phyloP scores from a whole-genome alignment of 768 basidiomycete genomes.

The Multifurca ochricompacta region DNA sequence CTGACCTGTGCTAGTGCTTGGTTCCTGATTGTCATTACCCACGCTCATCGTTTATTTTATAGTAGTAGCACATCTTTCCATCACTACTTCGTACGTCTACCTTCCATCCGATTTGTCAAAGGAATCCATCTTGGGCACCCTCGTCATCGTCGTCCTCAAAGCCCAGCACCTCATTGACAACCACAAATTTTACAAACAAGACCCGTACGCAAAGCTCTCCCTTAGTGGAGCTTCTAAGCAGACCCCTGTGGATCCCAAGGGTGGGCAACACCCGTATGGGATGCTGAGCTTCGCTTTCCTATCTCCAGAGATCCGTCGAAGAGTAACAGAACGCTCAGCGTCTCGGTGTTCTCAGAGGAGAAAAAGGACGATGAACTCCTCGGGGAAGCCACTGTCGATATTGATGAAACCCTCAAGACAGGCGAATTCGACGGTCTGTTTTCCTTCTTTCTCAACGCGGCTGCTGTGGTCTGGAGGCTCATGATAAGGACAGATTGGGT shows the following conservation, averaged over 20 bases:
- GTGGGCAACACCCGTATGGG: slow-evolving; percentile 96
- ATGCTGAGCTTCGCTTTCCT: slow-evolving; percentile 76
- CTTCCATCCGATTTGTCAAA: slow-evolving; percentile 14
- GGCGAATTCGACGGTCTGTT: slow-evolving; percentile 88
- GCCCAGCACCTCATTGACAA: slow-evolving; percentile 77
- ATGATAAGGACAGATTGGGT: slow-evolving; percentile 52
- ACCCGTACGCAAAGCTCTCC: slow-evolving; percentile 67
- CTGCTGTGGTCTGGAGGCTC: neutral
- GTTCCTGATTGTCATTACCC: too few relatives aligned
- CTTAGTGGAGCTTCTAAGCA: slow-evolving; percentile 56
- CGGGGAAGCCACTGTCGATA: slow-evolving; percentile 68
- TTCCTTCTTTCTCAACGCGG: neutral
- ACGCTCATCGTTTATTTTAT: too few relatives aligned
- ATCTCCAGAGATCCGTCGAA: slow-evolving; percentile 50
- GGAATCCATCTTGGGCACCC: slow-evolving; percentile 50
- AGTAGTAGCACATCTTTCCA: neutral
- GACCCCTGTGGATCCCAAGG: slow-evolving; percentile 70
- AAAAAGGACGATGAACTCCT: slow-evolving; percentile 63
- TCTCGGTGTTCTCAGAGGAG: slow-evolving; percentile 80
- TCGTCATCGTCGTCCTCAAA: slow-evolving; percentile 80
- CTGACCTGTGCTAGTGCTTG: too few relatives aligned
- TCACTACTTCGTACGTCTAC: neutral
- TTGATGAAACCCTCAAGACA: slow-evolving; percentile 68
- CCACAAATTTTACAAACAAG: slow-evolving; percentile 84
- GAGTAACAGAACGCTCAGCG: slow-evolving; percentile 54